phyloP scores from a whole-genome alignment of 129 eudicot genomes.

The Pittosporum tobira region DNA sequence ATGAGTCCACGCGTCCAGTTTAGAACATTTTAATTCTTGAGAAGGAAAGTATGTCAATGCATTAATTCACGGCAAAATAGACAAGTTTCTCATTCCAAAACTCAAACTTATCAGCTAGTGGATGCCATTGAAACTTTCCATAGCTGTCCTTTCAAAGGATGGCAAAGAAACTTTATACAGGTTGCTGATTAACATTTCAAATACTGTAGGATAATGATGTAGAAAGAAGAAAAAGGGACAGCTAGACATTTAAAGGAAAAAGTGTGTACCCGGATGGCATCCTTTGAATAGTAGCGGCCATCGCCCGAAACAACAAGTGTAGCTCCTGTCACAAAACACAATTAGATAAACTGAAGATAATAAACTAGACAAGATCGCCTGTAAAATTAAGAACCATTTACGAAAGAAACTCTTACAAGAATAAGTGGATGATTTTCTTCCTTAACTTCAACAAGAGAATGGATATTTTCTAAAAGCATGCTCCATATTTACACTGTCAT shows the following conservation, averaged over 20 bases:
- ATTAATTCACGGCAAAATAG: not conserved
- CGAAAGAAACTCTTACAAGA: not conserved
- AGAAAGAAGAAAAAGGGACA: not conserved
- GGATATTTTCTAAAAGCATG: too few relatives aligned
- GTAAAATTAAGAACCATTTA: not conserved
- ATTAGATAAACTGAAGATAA: not conserved
- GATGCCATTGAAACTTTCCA: not conserved
- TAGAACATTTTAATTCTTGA: too few relatives aligned
- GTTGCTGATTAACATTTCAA: not conserved
- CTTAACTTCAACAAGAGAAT: too few relatives aligned
- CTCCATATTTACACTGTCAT: too few relatives aligned
- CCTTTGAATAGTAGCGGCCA: conserved; percentile 90
- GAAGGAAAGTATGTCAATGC: not conserved
- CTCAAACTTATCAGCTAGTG: too few relatives aligned
- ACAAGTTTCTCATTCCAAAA: not conserved
- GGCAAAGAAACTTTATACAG: not conserved
- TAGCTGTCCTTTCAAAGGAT: not conserved
- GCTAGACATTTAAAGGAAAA: too few relatives aligned
- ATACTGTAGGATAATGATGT: not conserved
- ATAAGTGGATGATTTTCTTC: not conserved
- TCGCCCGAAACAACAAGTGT: conserved; percentile 99
- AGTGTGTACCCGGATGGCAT: conserved; percentile 67
- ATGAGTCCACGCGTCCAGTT: not conserved
- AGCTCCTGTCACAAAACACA: conserved; percentile 43
- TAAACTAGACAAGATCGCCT: not conserved